These are phyloP conservation scores for Chlorella variabilis DNA, from an alignment of 163 green algal species.

Conservation along the genomic window DNA sequence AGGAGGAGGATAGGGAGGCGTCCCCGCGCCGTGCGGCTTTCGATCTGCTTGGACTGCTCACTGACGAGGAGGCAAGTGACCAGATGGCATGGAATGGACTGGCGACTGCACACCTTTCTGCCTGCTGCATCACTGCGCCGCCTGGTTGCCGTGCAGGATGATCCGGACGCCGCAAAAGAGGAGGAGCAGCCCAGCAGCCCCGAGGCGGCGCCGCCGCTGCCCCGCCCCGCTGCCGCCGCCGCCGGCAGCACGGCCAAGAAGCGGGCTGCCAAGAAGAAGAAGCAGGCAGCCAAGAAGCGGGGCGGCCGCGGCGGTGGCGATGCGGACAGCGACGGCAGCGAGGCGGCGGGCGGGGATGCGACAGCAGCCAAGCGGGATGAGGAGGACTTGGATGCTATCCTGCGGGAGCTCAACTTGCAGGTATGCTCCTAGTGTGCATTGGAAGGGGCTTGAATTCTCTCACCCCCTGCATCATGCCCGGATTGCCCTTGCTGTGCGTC, in stretches of 20 bases:
- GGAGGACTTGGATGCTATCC: conserved; percentile 58
- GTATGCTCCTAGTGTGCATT: neutral
- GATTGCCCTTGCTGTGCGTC: no score
- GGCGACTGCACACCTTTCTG: no score
- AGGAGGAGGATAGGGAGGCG: conserved; percentile 17
- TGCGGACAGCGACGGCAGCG: neutral
- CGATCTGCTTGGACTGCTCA: conserved; percentile 62
- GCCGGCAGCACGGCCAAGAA: neutral
- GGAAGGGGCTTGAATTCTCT: no score
- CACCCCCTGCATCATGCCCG: no score
- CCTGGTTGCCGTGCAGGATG: neutral
- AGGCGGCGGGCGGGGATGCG: neutral
- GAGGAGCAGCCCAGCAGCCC: conserved; percentile 25
- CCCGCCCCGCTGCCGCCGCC: neutral
- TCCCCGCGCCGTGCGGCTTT: neutral
- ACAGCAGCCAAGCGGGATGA: conserved; percentile 7
- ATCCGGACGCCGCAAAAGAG: neutral
- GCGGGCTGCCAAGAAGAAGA: conserved; percentile 9
- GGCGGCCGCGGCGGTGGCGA: no score
- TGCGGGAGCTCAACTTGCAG: conserved; percentile 51
- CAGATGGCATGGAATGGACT: neutral
- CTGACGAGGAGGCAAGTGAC: conserved; percentile 30
- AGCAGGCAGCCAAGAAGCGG: conserved; percentile 34
- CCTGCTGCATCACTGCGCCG: no score
- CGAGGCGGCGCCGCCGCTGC: neutral